Percentiles rank a stretch among this genome's conserved stretches.
Conservation (phyloP, 306 rosid genomes). For the Quercus rubra region DNA sequence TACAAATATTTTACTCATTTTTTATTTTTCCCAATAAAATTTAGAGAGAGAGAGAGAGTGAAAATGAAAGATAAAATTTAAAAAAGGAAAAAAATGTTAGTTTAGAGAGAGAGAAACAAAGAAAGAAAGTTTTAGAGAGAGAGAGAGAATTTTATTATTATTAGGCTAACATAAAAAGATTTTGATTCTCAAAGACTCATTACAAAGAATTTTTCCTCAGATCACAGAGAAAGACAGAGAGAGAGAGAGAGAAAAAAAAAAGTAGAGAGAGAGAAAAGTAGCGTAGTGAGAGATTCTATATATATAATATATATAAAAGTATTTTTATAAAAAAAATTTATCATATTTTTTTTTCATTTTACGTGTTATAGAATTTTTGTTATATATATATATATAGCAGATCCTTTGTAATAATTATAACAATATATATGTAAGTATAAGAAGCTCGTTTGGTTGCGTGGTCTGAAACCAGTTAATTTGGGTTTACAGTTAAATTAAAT, state of each 20-base stretch:
- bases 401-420: slow-evolving; percentile 22
- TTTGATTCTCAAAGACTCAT: slow-evolving; percentile 25
- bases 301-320: not conserved
- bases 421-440: slow-evolving; percentile 1
- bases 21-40: not conserved
- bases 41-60: slow-evolving; percentile 15
- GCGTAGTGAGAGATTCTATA: not conserved
- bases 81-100: not conserved
- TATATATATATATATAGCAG: slow-evolving; percentile 26
- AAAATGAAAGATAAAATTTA: not conserved
- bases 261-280: not conserved
- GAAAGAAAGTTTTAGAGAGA: slow-evolving; percentile 3
- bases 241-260: not conserved
- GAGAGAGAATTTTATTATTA: slow-evolving; percentile 27
- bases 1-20: not conserved
- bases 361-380: slow-evolving; percentile 7
- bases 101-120: slow-evolving; percentile 8
- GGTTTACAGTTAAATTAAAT: slow-evolving; percentile 14
- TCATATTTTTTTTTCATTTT: not conserved
- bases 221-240: slow-evolving; percentile 26
- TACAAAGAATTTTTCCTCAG: slow-evolving; percentile 24
- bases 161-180: slow-evolving; percentile 15
- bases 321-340: too few species aligned
- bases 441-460: slow-evolving; percentile 14
- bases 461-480: slow-evolving; percentile 21